Conservation (phyloP, 768 basidiomycete genomes). For the Termitomyces heimii region DNA sequence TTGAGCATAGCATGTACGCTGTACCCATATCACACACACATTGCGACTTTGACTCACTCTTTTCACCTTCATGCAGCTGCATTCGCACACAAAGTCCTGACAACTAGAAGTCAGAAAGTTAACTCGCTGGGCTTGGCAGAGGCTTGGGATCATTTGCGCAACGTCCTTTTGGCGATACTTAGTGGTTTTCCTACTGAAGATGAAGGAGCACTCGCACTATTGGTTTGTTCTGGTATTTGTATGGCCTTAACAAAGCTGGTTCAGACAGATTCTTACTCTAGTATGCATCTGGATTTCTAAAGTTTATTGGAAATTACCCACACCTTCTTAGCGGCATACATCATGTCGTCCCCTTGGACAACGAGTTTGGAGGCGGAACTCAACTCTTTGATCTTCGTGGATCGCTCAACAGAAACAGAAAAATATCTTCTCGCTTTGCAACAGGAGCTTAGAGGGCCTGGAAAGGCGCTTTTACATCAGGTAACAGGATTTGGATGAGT, state of each 20-base stretch:
- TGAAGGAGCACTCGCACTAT: slow-evolving; percentile 44
- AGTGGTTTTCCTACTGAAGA: slow-evolving; percentile 37
- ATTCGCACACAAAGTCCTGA: slow-evolving; percentile 38
- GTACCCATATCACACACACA: neutral
- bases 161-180: slow-evolving; percentile 41
- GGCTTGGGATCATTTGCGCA: slow-evolving; percentile 49
- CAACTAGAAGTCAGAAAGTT: slow-evolving; percentile 13
- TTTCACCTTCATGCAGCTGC: slow-evolving; percentile 28
- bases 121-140: slow-evolving; percentile 40
- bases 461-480: slow-evolving; percentile 21
- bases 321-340: slow-evolving; percentile 17
- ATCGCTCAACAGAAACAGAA: slow-evolving; percentile 7
- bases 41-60: neutral
- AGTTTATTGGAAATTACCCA: neutral
- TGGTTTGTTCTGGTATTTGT: slow-evolving; percentile 46
- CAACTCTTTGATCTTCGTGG: slow-evolving; percentile 18
- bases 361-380: slow-evolving; percentile 35
- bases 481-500: slow-evolving; percentile 11
- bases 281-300: slow-evolving; percentile 17
- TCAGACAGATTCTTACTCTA: slow-evolving; percentile 14
- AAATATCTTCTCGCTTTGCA: slow-evolving; percentile 24
- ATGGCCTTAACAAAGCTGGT: slow-evolving; percentile 37
- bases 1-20: slow-evolving; percentile 34
- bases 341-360: slow-evolving; percentile 46
- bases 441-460: slow-evolving; percentile 21